Evolutionary conservation across 2,329 filamentous ascomycete genomes (phyloP).

Genomic region (Rhynchosporium secalis): DNA sequence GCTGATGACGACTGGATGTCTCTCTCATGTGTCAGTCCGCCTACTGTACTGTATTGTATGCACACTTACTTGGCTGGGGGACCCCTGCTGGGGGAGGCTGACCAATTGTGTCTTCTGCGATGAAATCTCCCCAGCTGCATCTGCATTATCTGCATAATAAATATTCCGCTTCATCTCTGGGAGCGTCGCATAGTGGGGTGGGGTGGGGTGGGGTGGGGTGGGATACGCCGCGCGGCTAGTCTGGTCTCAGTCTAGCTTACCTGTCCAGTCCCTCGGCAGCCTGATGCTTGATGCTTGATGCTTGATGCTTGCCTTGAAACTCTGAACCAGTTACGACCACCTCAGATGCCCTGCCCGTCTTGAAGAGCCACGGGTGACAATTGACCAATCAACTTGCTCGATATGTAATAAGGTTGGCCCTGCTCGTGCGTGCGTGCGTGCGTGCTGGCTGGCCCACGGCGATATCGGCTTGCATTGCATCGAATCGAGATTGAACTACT

Average conservation of each 20-base stretch:
- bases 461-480: conserved; percentile 23
- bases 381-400: neutral
- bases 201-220: too few relatives aligned
- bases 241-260: too few relatives aligned
- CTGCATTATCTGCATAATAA: conserved; percentile 11
- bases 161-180: conserved; percentile 19
- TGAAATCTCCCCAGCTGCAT: conserved; percentile 19
- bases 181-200: neutral
- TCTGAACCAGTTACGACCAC: conserved; percentile 6
- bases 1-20: conserved; percentile 1
- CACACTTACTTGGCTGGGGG: conserved; percentile 21
- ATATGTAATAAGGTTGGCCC: conserved; percentile 22
- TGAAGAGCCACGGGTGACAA: conserved; percentile 3
- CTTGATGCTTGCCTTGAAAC: neutral
- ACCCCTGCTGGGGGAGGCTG: conserved; percentile 22
- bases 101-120: conserved; percentile 19
- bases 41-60: conserved; percentile 6
- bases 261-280: conserved; percentile 11
- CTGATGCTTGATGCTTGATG: neutral
- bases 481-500: too few relatives aligned
- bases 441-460: conserved; percentile 8
- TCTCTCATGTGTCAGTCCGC: conserved; percentile 29
- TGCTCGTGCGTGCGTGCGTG: conserved; percentile 2
- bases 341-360: neutral
- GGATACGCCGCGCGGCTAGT: too few relatives aligned